Evolutionary conservation across 441 rosid species (phyloP), one percentile per base, ranked within the genome.

Genomic region (Euphorbia corollata): DNA sequence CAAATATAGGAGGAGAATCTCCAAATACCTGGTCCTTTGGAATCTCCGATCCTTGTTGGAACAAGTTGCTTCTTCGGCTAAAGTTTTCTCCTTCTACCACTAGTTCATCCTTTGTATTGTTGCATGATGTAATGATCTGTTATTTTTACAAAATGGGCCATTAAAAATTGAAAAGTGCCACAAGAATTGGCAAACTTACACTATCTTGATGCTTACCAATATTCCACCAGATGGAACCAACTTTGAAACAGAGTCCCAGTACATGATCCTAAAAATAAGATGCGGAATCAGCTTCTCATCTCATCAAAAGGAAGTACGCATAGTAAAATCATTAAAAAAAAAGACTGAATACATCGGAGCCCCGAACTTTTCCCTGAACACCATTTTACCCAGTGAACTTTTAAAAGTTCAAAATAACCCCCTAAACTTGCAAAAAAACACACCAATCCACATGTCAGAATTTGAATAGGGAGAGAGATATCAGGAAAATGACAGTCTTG

Each of bases 211-310:
- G 59, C 82, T 86, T 84, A 91, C 99, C 76, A 87, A 64, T 76
- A 93, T 65, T 47, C 99, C 99, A 71, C 95, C 90, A 48, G 84
- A 78, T 64, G 90, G 82, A 74, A 85, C 85, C 78, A 91, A 68
- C 81, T 85, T 93, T 19, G 97, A 80, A 69, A 93, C 90, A 16
- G 96, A 80, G 69, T 89, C 91, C 99, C 99, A 93, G 47, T 81
- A 91, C 87, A 89, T 83, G 76, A 87, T 79, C 82, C 97, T 93
- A 24, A 8, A 32, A 41, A 23, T 78, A 69, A 57, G 73, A 38
- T 64, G 50, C 72, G 2, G 72, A 62, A 8, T 39, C 62, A 54
- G 64, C 4, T 62, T 57, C 34, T 1, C 4, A 1, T 57, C 34
- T 1, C 4, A 1, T 27, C 7, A 5, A 5, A 53, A 32, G 36